Evolutionary conservation across 495 filamentous ascomycete genomes (phyloP), one percentile per base, ranked within the genome.

Genomic region (Penicillium simplicissimum): DNA sequence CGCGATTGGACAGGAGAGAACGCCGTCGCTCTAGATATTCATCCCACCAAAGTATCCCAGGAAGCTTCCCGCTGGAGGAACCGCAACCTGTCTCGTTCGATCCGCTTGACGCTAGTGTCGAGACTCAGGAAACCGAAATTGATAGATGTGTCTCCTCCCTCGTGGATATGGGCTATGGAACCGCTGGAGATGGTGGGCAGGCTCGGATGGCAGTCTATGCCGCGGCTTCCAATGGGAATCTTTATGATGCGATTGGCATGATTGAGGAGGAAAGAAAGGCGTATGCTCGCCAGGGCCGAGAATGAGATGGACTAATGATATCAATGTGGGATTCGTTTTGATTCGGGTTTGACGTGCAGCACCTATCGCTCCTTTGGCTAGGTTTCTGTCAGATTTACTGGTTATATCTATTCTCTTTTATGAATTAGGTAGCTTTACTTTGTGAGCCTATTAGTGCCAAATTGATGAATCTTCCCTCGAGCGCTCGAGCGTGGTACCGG

Each of bases 231-330:
- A 75, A 79, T 17, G 80, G 81, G 19, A 76, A 68, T 23, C 63
- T 85, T 23, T 53, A 60, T 11, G 77, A 81, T 62, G 83, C 83
- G 15, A 79, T 85, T 65, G 83, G 84, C 36, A 81, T 85, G 74
- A 82, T 85, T 67, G 81, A 84, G 52, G 83, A 85, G 40, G 83
- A 85, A 62, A 75, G 77, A 38, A 74, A 74, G 63, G 79, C 71
- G 2, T 85, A 82, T 70, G 74, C 73, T 33, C 64, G 77, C 33
- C 69, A 67, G 17, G 47, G 58, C 52, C 59, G 55, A 9, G 23
- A 57, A 4, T 69, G 37, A 63, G 33, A 53, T 61, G 17, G 33
- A 56, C 57, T 37, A 33, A 37, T 31, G 28, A 31, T 31, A 3
- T n/a, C n/a, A n/a, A n/a, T 31, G 17, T 31, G 17, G 48, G 21